Evolutionary conservation across 306 rosid genomes (phyloP).

Genomic region (Pueraria montana): DNA sequence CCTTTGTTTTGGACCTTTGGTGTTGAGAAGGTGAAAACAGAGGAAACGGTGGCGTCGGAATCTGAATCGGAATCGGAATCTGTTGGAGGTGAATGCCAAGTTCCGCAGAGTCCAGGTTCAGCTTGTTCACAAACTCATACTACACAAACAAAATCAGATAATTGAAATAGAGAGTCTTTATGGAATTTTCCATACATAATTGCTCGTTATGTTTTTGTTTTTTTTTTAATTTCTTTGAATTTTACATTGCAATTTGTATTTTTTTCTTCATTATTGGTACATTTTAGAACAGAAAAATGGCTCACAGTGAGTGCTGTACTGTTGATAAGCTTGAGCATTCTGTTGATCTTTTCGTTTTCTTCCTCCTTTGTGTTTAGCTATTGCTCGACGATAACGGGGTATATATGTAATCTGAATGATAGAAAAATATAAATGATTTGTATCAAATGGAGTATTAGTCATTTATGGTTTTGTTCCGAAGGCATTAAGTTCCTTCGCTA

Average conservation of each 20-base stretch:
- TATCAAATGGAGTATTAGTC: neutral
- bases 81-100: constrained; percentile 56
- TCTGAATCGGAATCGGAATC: constrained; percentile 54
- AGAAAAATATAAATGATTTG: neutral
- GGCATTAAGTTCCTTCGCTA: neutral
- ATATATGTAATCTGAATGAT: neutral
- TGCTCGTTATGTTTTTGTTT: constrained; percentile 57
- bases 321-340: neutral
- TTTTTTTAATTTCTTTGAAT: neutral
- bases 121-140: constrained; percentile 61
- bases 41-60: constrained; percentile 53
- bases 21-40: constrained; percentile 53
- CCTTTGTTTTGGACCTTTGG: constrained; percentile 10
- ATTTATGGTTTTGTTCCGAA: neutral
- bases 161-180: neutral
- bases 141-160: constrained; percentile 43
- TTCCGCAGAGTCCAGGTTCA: constrained; percentile 58
- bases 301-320: neutral
- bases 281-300: constrained; percentile 38
- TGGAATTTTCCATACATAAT: constrained; percentile 56
- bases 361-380: neutral
- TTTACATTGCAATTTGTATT: constrained; percentile 7
- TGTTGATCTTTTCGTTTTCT: neutral
- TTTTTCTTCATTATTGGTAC: neutral
- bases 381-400: neutral